Percentiles rank a stretch among this genome's conserved stretches.
Evolutionary conservation across 2,329 filamentous ascomycete species (phyloP).

Genomic region (Aspergillus luchuensis): DNA sequence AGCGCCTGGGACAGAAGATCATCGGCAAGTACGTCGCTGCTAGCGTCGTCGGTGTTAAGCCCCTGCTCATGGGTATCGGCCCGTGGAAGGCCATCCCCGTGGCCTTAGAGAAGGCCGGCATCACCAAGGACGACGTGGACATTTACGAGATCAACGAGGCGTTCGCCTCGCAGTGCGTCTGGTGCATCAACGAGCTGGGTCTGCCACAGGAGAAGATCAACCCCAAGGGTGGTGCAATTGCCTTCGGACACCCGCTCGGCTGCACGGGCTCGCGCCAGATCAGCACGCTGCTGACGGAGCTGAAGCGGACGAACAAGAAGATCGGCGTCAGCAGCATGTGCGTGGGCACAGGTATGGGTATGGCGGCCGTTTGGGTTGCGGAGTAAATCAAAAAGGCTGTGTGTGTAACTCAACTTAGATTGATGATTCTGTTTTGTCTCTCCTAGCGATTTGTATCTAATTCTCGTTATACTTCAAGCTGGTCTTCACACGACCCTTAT

Average conservation of each 20-base stretch:
- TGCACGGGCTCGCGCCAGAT: constrained; percentile 95
- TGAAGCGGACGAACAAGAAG: constrained; percentile 80
- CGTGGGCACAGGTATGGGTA: constrained; percentile 94
- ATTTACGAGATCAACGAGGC: constrained; percentile 99
- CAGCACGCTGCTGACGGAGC: constrained; percentile 85
- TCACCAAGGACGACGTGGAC: constrained; percentile 87
- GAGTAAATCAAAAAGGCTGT: constrained; percentile 60
- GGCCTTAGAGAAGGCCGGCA: constrained; percentile 82
- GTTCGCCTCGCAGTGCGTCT: constrained; percentile 92
- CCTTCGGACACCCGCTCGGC: constrained; percentile 91
- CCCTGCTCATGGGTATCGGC: constrained; percentile 92
- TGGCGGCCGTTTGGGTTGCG: constrained; percentile 94
- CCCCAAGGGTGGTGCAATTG: constrained; percentile 94
- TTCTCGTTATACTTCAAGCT: not conserved
- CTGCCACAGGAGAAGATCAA: constrained; percentile 87
- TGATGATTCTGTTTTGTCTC: constrained; percentile 21
- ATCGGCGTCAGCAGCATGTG: constrained; percentile 96
- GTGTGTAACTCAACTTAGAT: constrained; percentile 24
- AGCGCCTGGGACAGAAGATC: constrained; percentile 83
- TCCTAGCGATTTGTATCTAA: constrained; percentile 1
- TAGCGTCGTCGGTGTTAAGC: constrained; percentile 83
- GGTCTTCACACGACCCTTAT: not conserved
- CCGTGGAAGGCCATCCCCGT: constrained; percentile 96
- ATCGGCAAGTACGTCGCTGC: constrained; percentile 90
- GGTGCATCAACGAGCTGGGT: constrained; percentile 86